Conservation (phyloP, 345 rosid genomes). For the Acer saccharum region DNA sequence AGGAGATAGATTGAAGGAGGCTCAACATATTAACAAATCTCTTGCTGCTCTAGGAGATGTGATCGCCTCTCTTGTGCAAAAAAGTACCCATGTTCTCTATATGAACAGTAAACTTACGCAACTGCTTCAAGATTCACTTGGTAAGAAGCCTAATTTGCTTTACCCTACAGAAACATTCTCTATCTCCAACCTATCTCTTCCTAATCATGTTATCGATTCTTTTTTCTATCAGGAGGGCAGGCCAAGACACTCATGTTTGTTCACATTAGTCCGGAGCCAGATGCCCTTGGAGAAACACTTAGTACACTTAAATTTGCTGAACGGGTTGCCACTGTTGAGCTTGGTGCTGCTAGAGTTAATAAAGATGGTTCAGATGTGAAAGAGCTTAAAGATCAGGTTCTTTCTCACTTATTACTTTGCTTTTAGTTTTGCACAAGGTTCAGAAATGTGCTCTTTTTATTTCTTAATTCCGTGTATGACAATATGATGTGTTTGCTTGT, state of each 20-base stretch:
- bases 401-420: background rate
- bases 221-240: slow-evolving; percentile 70
- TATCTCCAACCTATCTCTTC: background rate
- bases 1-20: slow-evolving; percentile 92
- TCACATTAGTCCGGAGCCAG: slow-evolving; percentile 87
- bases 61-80: slow-evolving; percentile 82
- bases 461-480: background rate
- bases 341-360: slow-evolving; percentile 92
- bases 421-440: background rate
- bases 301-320: slow-evolving; percentile 97
- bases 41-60: slow-evolving; percentile 96
- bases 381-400: slow-evolving; percentile 88
- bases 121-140: slow-evolving; percentile 94
- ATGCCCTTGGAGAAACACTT: slow-evolving; percentile 81
- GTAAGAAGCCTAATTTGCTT: slow-evolving; percentile 36
- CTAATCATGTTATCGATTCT: slow-evolving; percentile 16
- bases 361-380: slow-evolving; percentile 76
- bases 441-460: background rate
- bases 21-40: slow-evolving; percentile 87
- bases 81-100: slow-evolving; percentile 84
- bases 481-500: background rate
- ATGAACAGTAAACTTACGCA: slow-evolving; percentile 96
- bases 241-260: slow-evolving; percentile 99
- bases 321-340: slow-evolving; percentile 92
- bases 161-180: background rate